phyloP scores from a whole-genome alignment of 352 stramenopile species.

The Globisporangium splendens region DNA sequence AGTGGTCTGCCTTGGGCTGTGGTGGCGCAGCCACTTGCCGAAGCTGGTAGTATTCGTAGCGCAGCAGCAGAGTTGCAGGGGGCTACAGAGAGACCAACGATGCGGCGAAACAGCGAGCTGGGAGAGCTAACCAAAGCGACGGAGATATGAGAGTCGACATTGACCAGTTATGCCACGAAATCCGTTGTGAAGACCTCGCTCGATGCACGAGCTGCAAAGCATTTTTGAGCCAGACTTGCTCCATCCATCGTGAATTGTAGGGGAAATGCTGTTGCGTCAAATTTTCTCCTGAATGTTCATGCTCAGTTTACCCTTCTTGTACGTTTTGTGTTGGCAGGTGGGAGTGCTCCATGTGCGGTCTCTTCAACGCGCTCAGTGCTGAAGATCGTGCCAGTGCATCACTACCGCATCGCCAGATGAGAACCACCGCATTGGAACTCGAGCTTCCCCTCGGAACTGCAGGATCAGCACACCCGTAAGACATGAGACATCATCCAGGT shows the following conservation, averaged over 20 bases:
- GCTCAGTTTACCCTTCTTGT: neutral
- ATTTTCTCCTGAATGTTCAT: too few relatives aligned
- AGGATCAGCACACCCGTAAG: too few relatives aligned
- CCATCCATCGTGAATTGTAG: conserved; percentile 2
- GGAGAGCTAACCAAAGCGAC: neutral
- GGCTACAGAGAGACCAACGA: too few relatives aligned
- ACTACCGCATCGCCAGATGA: too few relatives aligned
- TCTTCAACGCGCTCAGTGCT: neutral
- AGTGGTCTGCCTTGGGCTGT: conserved; percentile 2
- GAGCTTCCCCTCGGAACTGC: too few relatives aligned
- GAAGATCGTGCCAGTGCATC: too few relatives aligned
- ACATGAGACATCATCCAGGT: too few relatives aligned
- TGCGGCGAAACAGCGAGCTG: neutral
- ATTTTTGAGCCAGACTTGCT: conserved; percentile 1
- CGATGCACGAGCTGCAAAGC: conserved; percentile 1
- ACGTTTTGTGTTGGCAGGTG: neutral
- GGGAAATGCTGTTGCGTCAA: neutral
- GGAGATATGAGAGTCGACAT: conserved; percentile 2
- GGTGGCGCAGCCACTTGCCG: neutral
- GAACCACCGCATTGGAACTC: too few relatives aligned
- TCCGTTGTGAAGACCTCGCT: conserved; percentile 1
- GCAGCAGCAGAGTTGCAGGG: too few relatives aligned
- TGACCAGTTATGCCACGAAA: neutral
- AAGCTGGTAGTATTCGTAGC: too few relatives aligned
- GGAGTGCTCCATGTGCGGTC: neutral